Base-by-base conservation (phyloP, 495 filamentous ascomycete genomes). In the Trichocladium antarcticum region DNA sequence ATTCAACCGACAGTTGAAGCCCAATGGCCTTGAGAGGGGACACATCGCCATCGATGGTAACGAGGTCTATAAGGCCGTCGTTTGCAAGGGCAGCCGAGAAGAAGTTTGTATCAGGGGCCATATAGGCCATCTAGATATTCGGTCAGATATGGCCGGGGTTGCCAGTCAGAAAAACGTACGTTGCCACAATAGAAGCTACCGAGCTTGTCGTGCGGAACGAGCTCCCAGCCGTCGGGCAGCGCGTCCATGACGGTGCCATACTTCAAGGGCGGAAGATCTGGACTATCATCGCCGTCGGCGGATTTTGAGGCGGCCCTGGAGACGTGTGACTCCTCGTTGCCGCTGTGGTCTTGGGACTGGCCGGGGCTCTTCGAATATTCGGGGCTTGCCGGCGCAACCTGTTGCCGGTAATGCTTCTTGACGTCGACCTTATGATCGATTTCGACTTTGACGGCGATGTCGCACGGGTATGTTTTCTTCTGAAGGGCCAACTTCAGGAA, bases 131-230 rank as follows among this genome's bases (percentile, higher is more conserved):
- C 76, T 81, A 15, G 5, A 4, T 7, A 1, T 14, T 12, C 9
- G 24, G 39, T 49, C 12, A 54, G 38, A 29, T 27, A 22, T 0
- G 14, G 19, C 3, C 14, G 55, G 49, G 37, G 14, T n/a, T 20
- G 17, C 9, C 17, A 20, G 27, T 31, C 10, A 11, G 31, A 10
- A 32, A 10, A 42, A 60, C 68, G 58, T 59, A 78, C 78, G 58
- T 95, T 98, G 43, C 92, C 92, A 8, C 82, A 83, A 63, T 92
- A 96, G 69, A 98, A 96, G 60, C 85, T 96, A 6, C 89, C 88
- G 34, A 98, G 69, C 15, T 79, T 85, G 47, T 87, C 80, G 42
- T 81, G 73, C 5, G 84, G 78, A 10, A 84, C 64, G 17, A 82
- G 67, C 43, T 82, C 73, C 85, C 88, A 95, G 29, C 78, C 82